Conservation (phyloP, 257 asterid species). For the Solanum pinnatisectum region DNA sequence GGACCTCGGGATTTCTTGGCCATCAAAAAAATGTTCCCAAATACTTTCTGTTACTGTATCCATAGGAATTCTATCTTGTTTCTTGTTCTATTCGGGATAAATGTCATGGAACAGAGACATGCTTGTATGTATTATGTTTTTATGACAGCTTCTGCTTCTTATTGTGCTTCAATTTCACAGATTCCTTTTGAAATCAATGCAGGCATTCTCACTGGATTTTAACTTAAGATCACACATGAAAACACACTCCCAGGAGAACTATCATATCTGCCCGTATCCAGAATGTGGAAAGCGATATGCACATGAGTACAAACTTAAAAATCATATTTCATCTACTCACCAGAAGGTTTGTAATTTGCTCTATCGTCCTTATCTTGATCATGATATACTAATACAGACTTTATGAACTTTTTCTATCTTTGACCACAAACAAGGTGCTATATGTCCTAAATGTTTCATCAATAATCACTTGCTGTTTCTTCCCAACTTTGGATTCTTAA, state of each 20-base stretch:
- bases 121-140: neutral
- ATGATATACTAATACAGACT: neutral
- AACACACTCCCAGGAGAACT: slow-evolving; percentile 98
- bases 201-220: slow-evolving; percentile 98
- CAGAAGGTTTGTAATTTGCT: slow-evolving; percentile 52
- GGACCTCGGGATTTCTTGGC: neutral
- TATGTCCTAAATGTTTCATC: neutral
- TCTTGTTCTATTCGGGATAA: neutral
- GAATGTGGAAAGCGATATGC: slow-evolving; percentile 99
- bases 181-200: slow-evolving; percentile 8
- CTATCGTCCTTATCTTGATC: neutral
- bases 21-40: neutral
- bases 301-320: slow-evolving; percentile 93
- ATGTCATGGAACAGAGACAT: neutral
- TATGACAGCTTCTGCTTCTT: neutral
- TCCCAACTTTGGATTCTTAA: neutral
- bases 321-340: slow-evolving; percentile 73
- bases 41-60: neutral
- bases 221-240: slow-evolving; percentile 97
- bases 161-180: neutral
- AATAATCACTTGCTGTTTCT: neutral
- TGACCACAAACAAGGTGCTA: neutral
- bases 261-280: slow-evolving; percentile 86
- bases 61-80: neutral
- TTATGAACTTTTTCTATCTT: neutral